Conservation (phyloP, 257 asterid genomes). For the Eustoma russellianum region DNA sequence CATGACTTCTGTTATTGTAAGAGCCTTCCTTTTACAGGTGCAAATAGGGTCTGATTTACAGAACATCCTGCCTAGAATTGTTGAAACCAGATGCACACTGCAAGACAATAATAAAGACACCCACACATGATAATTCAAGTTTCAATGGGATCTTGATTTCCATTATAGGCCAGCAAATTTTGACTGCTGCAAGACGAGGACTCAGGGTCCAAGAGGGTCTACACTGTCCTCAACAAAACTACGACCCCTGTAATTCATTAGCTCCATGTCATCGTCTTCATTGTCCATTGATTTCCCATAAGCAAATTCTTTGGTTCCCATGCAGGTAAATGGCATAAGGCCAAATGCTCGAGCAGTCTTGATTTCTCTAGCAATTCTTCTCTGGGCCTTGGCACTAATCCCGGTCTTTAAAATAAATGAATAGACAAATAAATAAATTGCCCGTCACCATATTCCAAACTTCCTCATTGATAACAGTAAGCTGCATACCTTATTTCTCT, state of each 20-base stretch:
- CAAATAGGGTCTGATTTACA: too few relatives aligned
- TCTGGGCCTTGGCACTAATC: slow-evolving; percentile 50
- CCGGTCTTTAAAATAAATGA: slow-evolving; percentile 18
- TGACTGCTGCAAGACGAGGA: too few relatives aligned
- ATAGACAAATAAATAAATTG: not conserved
- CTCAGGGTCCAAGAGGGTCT: slow-evolving; percentile 7
- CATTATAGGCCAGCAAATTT: too few relatives aligned
- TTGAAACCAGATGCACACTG: not conserved
- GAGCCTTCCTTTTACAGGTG: too few relatives aligned
- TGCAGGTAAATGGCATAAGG: slow-evolving; percentile 88
- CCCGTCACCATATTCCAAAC: not conserved
- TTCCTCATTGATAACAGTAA: too few relatives aligned
- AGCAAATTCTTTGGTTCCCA: slow-evolving; percentile 74
- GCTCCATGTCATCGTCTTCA: slow-evolving; percentile 28
- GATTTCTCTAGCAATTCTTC: slow-evolving; percentile 59
- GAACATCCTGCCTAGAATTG: too few relatives aligned
- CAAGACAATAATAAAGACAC: not conserved
- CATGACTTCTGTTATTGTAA: too few relatives aligned
- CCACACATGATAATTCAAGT: too few relatives aligned
- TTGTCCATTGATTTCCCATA: slow-evolving; percentile 68
- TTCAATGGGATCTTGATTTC: too few relatives aligned
- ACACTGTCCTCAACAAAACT: slow-evolving; percentile 33
- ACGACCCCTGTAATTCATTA: slow-evolving; percentile 17
- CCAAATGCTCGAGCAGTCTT: slow-evolving; percentile 97
- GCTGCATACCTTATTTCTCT: slow-evolving; percentile 72